Conservation (phyloP, 1,139 yeast genomes). For the Yamadazyma mexicana region DNA sequence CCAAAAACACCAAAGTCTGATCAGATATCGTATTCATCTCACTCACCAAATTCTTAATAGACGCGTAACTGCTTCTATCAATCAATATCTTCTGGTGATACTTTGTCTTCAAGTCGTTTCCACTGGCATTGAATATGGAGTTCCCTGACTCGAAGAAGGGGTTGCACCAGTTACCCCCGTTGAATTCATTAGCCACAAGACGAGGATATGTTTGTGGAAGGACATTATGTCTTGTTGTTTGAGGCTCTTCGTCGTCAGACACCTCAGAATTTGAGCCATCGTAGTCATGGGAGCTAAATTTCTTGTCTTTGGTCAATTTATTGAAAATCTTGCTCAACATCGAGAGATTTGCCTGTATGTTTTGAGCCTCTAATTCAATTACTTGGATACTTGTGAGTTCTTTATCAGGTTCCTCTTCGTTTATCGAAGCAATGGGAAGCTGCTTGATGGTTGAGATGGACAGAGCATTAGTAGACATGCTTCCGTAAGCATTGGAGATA, state of each 20-base stretch:
- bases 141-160: constrained; percentile 54
- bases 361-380: constrained; percentile 36
- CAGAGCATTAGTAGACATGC: constrained; percentile 21
- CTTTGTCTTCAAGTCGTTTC: constrained; percentile 45
- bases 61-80: constrained; percentile 48
- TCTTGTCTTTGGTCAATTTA: constrained; percentile 34
- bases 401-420: constrained; percentile 6
- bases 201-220: constrained; percentile 72
- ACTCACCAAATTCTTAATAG: constrained; percentile 32
- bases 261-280: constrained; percentile 36
- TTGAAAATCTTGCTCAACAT: constrained; percentile 28
- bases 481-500: constrained; percentile 13
- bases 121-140: constrained; percentile 42
- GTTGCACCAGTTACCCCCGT: constrained; percentile 75
- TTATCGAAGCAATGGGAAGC: constrained; percentile 15
- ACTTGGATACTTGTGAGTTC: constrained; percentile 32
- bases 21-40: constrained; percentile 40
- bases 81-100: constrained; percentile 49
- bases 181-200: constrained; percentile 59
- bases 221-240: constrained; percentile 36
- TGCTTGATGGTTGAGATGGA: constrained; percentile 28
- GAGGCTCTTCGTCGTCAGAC: constrained; percentile 25
- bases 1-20: constrained; percentile 42
- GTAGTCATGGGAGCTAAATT: constrained; percentile 34
- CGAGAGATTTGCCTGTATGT: constrained; percentile 32